Evolutionary conservation across 768 basidiomycete species (phyloP).

Genomic region (Tulasnella sp.): DNA sequence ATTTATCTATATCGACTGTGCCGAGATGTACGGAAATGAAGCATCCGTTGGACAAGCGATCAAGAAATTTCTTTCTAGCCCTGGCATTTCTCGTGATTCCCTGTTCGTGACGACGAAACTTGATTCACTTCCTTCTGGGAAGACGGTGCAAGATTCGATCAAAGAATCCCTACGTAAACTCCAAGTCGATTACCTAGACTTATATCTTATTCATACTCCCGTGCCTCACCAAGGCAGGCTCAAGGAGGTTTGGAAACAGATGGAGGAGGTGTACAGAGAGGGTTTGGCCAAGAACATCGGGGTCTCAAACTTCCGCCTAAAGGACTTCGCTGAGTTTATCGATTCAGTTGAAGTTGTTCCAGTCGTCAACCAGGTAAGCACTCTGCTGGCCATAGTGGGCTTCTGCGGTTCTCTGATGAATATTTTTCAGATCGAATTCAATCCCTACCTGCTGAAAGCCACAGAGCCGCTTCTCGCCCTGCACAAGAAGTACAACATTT

Average conservation of each 20-base stretch:
- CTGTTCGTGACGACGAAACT: slow-evolving; percentile 30
- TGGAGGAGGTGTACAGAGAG: slow-evolving; percentile 29
- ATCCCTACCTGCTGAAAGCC: slow-evolving; percentile 31
- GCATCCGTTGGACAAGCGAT: slow-evolving; percentile 30
- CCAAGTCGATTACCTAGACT: slow-evolving; percentile 28
- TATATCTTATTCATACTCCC: slow-evolving; percentile 32
- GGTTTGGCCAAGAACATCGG: slow-evolving; percentile 34
- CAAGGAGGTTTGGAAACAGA: slow-evolving; percentile 28
- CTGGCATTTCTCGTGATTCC: slow-evolving; percentile 26
- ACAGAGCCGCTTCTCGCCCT: slow-evolving; percentile 27
- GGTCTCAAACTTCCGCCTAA: slow-evolving; percentile 34
- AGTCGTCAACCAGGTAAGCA: slow-evolving; percentile 31
- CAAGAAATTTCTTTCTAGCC: slow-evolving; percentile 18
- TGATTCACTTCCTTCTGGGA: slow-evolving; percentile 13
- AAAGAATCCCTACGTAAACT: slow-evolving; percentile 29
- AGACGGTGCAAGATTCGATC: slow-evolving; percentile 27
- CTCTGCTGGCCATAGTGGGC: not conserved
- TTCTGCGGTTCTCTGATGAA: not conserved
- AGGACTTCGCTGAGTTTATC: slow-evolving; percentile 31
- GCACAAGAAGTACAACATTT: slow-evolving; percentile 28
- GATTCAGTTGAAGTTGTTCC: slow-evolving; percentile 29
- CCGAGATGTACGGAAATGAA: slow-evolving; percentile 31
- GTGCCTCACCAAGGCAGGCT: slow-evolving; percentile 21
- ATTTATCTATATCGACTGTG: slow-evolving; percentile 29
- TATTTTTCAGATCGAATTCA: slow-evolving; percentile 32